Evolutionary conservation across 2,329 filamentous ascomycete genomes (phyloP), one percentile per base, ranked within the genome.

Genomic region (Stemphylium beticola): DNA sequence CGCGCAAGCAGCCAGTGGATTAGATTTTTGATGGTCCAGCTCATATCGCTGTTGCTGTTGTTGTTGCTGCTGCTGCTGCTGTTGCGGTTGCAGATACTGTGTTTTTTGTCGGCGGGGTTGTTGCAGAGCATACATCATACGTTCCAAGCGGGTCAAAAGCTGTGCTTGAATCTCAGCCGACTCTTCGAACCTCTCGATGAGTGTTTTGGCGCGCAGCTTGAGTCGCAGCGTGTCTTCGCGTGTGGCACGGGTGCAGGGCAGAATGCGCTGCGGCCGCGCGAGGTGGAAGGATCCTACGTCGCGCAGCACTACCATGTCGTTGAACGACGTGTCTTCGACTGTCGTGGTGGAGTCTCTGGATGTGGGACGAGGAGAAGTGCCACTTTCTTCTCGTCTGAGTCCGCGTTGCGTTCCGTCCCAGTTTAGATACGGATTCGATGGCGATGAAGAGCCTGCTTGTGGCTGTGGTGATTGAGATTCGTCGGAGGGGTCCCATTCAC

Each of bases 231-330:
- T 66, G 22, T 72, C 66, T 22, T 58, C 53, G 15, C 55, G 51
- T 1, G 61, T 65, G 3, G 69, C 69, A 7, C 45, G 52, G 3
- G 69, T 71, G 36, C 68, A 74, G 2, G 61, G 41, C 1, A 66
- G 60, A 8, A 32, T 41, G 4, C 53, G 53, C 34, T 61, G 59
- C 0, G 65, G 66, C 0, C 52, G 55, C 34, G 56, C 55, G 5
- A 66, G 49, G 41, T 67, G 55, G 17, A 62, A 64, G 4, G 64
- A 66, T 2, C 53, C 62, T 1, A 61, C 40, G n/a, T 59, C 57
- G 15, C 66, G 63, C 22, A 64, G 47, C 17, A 72, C 67, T 1
- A 72, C 59, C 1, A 62, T 37, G 9, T 70, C 67, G 9, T 58
- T 50, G 38, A 68, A 67, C 0, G 65, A 67, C 12, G 55, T 53